Evolutionary conservation across 176 grass and related monocot genomes (phyloP), one percentile per base, ranked within the genome.

Genomic region (Ensete glaucum): DNA sequence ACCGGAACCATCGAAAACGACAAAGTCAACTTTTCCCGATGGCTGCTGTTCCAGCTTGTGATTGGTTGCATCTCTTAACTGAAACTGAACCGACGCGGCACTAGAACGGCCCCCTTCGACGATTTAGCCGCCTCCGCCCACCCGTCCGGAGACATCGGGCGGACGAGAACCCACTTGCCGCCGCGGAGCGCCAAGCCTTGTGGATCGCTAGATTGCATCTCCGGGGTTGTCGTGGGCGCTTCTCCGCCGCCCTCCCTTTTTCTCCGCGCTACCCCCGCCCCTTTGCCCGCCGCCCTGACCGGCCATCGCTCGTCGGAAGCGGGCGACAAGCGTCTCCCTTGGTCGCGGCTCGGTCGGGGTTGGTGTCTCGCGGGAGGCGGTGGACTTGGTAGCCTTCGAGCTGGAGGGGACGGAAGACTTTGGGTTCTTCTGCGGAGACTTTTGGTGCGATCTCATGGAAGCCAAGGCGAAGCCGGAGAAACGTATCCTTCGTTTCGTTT

Each of bases 401-500:
- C 89, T 96, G 86, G 92, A 96, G 92, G 87, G 83, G 73, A 78
- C 76, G 84, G 53, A 76, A 64, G 74, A 73, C 77, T 43, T 77
- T 59, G 89, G 87, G 79, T 96, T 96, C 89, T 92, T 89, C 76
- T 92, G 87, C 77, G 89, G 92, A 62, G 92, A 92, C 21, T 78
- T 92, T 76, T 92, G 92, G 92, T 96, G 92, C 78, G 87, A 82
- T 66, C 73, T 92, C 79, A 96, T 96, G 92, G 92, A 96, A 72
- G 85, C 89, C 75, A 80, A 82, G 62, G 73, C 75, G 79, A 88
- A 84, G 73, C 76, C 57, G 54, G 82, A 86, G 53, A 92, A 92
- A 63, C 71, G 92, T 96, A 96, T 89, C 87, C 81, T 77, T 77
- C 22, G 50, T 10, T 21, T 3, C 0, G 25, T 16, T 13, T 29